phyloP scores from a whole-genome alignment of 176 grass and related monocot genomes.

The Elaeis guineensis region DNA sequence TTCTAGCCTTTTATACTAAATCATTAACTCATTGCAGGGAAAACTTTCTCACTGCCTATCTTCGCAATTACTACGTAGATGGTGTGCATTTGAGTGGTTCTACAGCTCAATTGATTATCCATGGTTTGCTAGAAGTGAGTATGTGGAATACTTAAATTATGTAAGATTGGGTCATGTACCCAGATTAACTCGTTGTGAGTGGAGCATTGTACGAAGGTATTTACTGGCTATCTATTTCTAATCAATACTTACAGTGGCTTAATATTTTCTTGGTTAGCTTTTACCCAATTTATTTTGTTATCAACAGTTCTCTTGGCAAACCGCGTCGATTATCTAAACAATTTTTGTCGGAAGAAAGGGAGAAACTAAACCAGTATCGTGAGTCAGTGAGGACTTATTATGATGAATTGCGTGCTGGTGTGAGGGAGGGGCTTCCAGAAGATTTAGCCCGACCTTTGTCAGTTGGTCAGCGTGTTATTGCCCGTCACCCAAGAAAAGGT shows the following conservation, averaged over 20 bases:
- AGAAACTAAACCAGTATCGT: slow-evolving; percentile 47
- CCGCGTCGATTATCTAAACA: slow-evolving; percentile 45
- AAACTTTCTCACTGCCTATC: slow-evolving; percentile 41
- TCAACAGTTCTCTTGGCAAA: slow-evolving; percentile 68
- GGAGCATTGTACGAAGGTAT: slow-evolving; percentile 62
- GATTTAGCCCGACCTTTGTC: slow-evolving; percentile 54
- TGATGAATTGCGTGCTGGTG: slow-evolving; percentile 30
- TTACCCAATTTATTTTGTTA: not conserved
- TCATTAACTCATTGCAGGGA: slow-evolving; percentile 23
- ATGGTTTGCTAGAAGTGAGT: slow-evolving; percentile 71
- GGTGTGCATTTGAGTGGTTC: slow-evolving; percentile 77
- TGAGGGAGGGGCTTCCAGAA: slow-evolving; percentile 37
- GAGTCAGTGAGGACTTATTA: slow-evolving; percentile 48
- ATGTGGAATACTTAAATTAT: slow-evolving; percentile 49
- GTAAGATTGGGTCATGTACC: slow-evolving; percentile 42
- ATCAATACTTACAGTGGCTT: not conserved
- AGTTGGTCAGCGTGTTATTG: slow-evolving; percentile 50
- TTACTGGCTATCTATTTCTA: not conserved
- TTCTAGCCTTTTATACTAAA: slow-evolving; percentile 16
- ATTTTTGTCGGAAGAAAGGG: slow-evolving; percentile 47
- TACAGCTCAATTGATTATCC: slow-evolving; percentile 74
- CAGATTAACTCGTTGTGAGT: slow-evolving; percentile 50
- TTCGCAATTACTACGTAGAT: slow-evolving; percentile 46
- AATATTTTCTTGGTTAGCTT: too few species aligned
- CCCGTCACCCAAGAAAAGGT: slow-evolving; percentile 43